These are phyloP conservation scores for Wickerhamiella hasegawae DNA, from an alignment of 805 yeast genomes.

Conservation along the genomic window DNA sequence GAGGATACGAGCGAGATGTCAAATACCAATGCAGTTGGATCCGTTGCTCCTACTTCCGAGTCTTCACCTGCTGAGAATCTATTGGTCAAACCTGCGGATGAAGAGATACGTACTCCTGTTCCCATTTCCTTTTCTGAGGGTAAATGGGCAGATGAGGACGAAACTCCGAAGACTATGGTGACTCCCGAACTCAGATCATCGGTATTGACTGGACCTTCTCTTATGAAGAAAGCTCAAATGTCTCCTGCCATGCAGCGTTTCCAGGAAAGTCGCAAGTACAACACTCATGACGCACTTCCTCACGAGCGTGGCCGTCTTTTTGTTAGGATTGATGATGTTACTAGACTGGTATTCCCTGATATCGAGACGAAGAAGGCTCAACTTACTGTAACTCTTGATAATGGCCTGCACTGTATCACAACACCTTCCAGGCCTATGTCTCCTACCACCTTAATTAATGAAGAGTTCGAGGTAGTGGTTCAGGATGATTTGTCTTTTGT, in stretches of 20 bases:
- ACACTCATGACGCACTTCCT: slow-evolving; percentile 11
- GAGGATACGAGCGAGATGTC: too few species aligned
- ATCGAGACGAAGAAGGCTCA: slow-evolving; percentile 27
- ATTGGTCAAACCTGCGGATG: too few species aligned
- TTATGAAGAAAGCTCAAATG: neutral
- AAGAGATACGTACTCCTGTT: too few species aligned
- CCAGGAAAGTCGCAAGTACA: neutral
- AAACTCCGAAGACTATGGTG: too few species aligned
- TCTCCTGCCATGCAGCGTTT: neutral
- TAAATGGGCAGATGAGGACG: too few species aligned
- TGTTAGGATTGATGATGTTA: slow-evolving; percentile 33
- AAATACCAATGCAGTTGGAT: too few species aligned
- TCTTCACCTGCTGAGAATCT: too few species aligned
- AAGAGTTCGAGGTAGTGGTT: slow-evolving; percentile 62
- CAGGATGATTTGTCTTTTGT: slow-evolving; percentile 38
- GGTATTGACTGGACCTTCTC: too few species aligned
- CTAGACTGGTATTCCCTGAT: slow-evolving; percentile 31
- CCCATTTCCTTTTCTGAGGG: too few species aligned
- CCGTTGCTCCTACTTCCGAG: too few species aligned
- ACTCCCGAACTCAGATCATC: too few species aligned
- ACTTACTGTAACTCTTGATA: slow-evolving; percentile 43
- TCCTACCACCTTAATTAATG: slow-evolving; percentile 28
- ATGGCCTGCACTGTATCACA: slow-evolving; percentile 64
- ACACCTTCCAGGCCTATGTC: slow-evolving; percentile 34
- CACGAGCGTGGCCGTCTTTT: slow-evolving; percentile 29